Base-by-base conservation (phyloP, 805 yeast species). In the Candida hungchunana region DNA sequence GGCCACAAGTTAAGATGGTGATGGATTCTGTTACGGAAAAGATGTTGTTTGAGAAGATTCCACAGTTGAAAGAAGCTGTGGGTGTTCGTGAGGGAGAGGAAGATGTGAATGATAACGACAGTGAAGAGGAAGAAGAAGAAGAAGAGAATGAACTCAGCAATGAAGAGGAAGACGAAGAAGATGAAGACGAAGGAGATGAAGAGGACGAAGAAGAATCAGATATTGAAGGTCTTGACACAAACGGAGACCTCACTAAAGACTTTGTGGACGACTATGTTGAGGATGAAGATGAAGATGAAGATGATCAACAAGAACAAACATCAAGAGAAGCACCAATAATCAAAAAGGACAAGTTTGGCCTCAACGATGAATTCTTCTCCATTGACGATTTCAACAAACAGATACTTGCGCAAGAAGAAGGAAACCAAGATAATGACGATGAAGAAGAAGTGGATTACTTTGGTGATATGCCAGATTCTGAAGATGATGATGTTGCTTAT, bases 1-100 rank as follows among this genome's bases (percentile, higher is more conserved):
- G 90, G 87, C 95, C 90, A 37, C 97, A 90, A 60, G 80, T 85
- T 2, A 86, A 84, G 59, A 72, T 90, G 63, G 80, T 90, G 14
- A 64, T 87, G 25, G 96, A 88, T 40, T 82, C 81, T 7, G 82
- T 82, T 10, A 77, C 81, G 18, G 87, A 81, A 31, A 67, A 70
- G 28, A 60, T 87, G 23, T 55, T 84, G 54, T 69, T 67, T 37
- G 74, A 68, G 14, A 69, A 70, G 34, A 71, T 86, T 29, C 78
- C 79, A 2, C 66, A 62, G 24, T 52, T 81, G 39, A 72, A 64
- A 44, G 55, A 43, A 4, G 56, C 48, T 4, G 21, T 18, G 6
- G 51, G 44, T 13, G 16, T 15, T 16, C 13, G 16, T 5, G n/a
- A 17, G 20, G 59, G 48, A 7, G 56, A 43, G 6, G 58, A 49